A percentile compares a stretch with the other conserved stretches of the same genome.
Conservation (phyloP, 768 basidiomycete genomes). For the Glaciozyma antarctica region DNA sequence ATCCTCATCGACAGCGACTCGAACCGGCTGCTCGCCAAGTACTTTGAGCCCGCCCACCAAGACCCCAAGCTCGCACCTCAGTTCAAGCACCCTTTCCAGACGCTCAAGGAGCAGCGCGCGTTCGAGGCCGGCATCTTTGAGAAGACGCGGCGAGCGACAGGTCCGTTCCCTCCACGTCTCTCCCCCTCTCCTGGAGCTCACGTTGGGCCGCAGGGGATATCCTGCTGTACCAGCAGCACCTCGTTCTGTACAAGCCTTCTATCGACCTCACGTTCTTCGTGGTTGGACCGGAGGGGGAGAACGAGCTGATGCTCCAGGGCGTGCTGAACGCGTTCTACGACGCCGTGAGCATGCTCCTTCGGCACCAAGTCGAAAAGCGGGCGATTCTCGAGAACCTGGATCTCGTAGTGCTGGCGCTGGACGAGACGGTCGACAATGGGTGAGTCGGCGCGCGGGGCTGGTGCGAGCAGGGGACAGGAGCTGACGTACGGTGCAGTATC, state of each 20-base stretch:
- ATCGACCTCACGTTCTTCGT: slow-evolving; percentile 93
- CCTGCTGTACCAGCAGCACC: slow-evolving; percentile 75
- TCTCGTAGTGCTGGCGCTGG: slow-evolving; percentile 78
- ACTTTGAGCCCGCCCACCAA: slow-evolving; percentile 66
- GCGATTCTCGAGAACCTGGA: slow-evolving; percentile 90
- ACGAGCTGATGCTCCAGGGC: slow-evolving; percentile 90
- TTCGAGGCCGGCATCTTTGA: slow-evolving; percentile 94
- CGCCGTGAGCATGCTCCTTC: slow-evolving; percentile 70
- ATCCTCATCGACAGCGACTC: slow-evolving; percentile 92
- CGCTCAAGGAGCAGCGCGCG: slow-evolving; percentile 81
- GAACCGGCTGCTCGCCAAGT: slow-evolving; percentile 88
- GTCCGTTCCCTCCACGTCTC: slow-evolving; percentile 43
- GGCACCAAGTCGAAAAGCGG: slow-evolving; percentile 90
- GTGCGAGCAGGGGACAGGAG: not conserved
- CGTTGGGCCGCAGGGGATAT: slow-evolving; percentile 63
- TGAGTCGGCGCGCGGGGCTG: slow-evolving; percentile 44
- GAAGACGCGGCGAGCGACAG: slow-evolving; percentile 88
- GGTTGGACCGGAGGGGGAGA: slow-evolving; percentile 74
- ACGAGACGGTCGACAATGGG: slow-evolving; percentile 98
- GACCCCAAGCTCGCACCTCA: slow-evolving; percentile 41
- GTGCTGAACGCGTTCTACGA: slow-evolving; percentile 77
- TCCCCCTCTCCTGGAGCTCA: not conserved
- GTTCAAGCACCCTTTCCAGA: slow-evolving; percentile 35
- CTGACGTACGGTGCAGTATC: slow-evolving; percentile 50
- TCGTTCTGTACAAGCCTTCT: slow-evolving; percentile 89